phyloP scores from a whole-genome alignment of 2,329 filamentous ascomycete species.

The Hymenoscyphus linearis region DNA sequence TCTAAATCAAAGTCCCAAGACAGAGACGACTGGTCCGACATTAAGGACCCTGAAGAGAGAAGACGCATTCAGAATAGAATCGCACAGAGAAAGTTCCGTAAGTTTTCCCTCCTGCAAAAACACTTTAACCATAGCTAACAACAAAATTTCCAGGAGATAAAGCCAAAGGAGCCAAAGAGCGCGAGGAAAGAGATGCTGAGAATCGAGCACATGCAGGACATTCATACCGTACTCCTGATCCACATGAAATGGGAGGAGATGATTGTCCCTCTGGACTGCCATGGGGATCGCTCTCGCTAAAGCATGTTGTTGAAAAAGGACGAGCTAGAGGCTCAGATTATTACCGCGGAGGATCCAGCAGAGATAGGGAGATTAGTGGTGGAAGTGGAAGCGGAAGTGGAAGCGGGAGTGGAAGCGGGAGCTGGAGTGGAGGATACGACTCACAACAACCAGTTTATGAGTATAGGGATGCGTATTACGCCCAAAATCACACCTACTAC shows the following conservation, averaged over 20 bases:
- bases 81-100: slow-evolving; percentile 72
- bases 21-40: slow-evolving; percentile 61
- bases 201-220: slow-evolving; percentile 60
- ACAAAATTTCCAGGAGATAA: slow-evolving; percentile 56
- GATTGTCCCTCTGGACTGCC: slow-evolving; percentile 60
- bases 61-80: slow-evolving; percentile 72
- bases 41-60: slow-evolving; percentile 65
- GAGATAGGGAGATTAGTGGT: slow-evolving; percentile 22
- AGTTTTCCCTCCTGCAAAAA: slow-evolving; percentile 29
- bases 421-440: slow-evolving; percentile 14
- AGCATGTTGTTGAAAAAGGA: slow-evolving; percentile 41
- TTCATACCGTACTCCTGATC: slow-evolving; percentile 56
- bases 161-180: slow-evolving; percentile 61
- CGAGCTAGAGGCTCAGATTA: slow-evolving; percentile 41
- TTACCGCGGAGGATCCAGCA: slow-evolving; percentile 31
- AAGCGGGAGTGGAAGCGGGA: too few relatives aligned
- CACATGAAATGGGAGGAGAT: slow-evolving; percentile 48
- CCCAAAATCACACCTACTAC: background rate
- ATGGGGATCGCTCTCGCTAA: slow-evolving; percentile 65
- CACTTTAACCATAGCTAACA: slow-evolving; percentile 8
- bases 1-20: slow-evolving; percentile 39
- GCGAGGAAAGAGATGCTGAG: slow-evolving; percentile 54
- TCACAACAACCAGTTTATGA: slow-evolving; percentile 19
- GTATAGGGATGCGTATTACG: slow-evolving; percentile 25
- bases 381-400: slow-evolving; percentile 1